Conservation (phyloP, 352 stramenopile species). For the Phytophthora sp. region DNA sequence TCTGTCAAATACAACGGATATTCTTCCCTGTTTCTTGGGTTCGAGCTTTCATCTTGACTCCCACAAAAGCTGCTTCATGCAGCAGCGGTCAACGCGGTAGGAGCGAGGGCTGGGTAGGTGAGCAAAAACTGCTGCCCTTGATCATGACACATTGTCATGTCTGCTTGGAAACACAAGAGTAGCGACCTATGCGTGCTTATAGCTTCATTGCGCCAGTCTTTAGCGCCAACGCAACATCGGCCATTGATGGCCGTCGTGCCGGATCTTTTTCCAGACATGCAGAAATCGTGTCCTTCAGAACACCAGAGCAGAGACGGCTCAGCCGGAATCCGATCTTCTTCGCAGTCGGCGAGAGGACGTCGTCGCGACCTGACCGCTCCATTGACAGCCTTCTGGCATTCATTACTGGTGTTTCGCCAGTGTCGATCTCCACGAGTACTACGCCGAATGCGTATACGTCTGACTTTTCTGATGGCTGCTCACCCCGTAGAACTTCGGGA, state of each 20-base stretch:
- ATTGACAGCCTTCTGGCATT: constrained; percentile 56
- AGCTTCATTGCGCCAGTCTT: constrained; percentile 64
- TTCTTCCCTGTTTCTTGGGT: constrained; percentile 11
- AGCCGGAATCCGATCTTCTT: constrained; percentile 63
- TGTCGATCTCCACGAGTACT: constrained; percentile 79
- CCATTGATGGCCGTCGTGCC: constrained; percentile 58
- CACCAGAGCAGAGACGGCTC: constrained; percentile 55
- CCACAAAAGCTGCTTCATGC: constrained; percentile 9
- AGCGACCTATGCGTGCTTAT: constrained; percentile 22
- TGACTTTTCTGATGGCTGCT: constrained; percentile 71
- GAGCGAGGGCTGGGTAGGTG: background rate
- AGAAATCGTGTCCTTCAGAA: constrained; percentile 72
- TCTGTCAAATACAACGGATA: too few relatives aligned
- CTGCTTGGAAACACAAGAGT: background rate
- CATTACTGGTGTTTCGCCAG: constrained; percentile 67
- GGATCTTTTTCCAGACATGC: constrained; percentile 69
- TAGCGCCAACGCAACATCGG: constrained; percentile 62
- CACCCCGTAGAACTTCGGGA: constrained; percentile 72
- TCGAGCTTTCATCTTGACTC: constrained; percentile 1
- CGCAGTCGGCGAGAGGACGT: constrained; percentile 41
- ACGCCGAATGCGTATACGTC: constrained; percentile 85
- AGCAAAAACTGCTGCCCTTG: too few relatives aligned
- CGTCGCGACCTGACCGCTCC: constrained; percentile 33
- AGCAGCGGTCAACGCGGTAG: constrained; percentile 10
- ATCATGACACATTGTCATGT: background rate